Base-by-base conservation (phyloP, 129 eudicot species). In the Gnaphalium uliginosum region DNA sequence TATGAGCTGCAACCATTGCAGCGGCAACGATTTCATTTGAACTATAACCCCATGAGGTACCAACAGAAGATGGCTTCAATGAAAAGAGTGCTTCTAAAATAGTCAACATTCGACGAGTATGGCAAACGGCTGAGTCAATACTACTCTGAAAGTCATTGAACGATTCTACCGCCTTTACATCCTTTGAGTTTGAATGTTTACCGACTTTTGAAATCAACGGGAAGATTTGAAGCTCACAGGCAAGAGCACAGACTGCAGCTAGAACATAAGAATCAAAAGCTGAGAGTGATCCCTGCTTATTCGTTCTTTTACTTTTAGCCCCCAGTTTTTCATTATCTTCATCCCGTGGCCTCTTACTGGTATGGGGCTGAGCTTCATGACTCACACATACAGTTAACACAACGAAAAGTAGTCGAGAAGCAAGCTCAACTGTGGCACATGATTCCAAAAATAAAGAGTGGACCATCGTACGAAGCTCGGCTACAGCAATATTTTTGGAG, bases 391-490 rank as follows among this genome's bases (percentile, higher is more conserved):
- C 98, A 13, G 98, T 94, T 68, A 94, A 84, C 23, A 94, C 91
- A 3, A 94, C 97, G 72, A 94, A 94, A 71, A 94, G 98, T 41
- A 94, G 88, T 27, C 98, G 89, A 68, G 98, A 88, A 57, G 98
- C 89, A 77, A 94, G 97, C 86, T 94, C 98, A 2, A 81, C 89
- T 51, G 96, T 81, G 62, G 93, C 93, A 71, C 88, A 87, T 48
- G 97, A 85, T 73, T 90, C 98, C 67, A 88, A 35, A 78, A 94
- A 94, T 6, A 90, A 72, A 4, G 97, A 94, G 82, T 94, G 98
- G 77, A 94, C 97, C 98, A 94, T 94, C 14, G 97, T 90, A 25
- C 98, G 98, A 72, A 94, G 98, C 87, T 94, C 98, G 26, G 98
- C 98, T 48, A 94, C 98, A 3, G 97, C 97, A 75, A 94, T 96